These are phyloP conservation scores for Populus tremula DNA, from an alignment of 345 rosid genomes.

Conservation along the genomic window DNA sequence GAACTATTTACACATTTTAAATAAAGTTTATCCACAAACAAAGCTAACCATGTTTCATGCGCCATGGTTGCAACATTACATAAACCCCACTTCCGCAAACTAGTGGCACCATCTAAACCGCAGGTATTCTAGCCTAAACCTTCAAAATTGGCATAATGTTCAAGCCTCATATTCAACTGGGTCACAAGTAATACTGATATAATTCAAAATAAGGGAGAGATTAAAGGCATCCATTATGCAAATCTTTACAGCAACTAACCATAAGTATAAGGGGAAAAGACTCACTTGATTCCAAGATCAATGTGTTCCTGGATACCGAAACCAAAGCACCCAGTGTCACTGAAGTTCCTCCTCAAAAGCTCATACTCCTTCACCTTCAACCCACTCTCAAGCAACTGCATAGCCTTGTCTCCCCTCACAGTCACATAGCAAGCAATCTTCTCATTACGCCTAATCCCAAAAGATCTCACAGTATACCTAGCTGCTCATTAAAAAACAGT, in stretches of 20 bases:
- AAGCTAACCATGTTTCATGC: too few relatives aligned
- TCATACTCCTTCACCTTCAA: conserved; percentile 96
- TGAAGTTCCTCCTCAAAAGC: conserved; percentile 85
- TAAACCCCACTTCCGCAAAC: too few relatives aligned
- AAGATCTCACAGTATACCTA: conserved; percentile 94
- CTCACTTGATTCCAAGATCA: conserved; percentile 91
- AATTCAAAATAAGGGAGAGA: too few relatives aligned
- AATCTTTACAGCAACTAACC: neutral
- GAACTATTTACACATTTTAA: too few relatives aligned
- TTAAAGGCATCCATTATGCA: too few relatives aligned
- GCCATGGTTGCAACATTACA: too few relatives aligned
- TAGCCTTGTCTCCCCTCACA: conserved; percentile 95
- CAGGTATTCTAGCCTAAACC: too few relatives aligned
- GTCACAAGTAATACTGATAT: too few relatives aligned
- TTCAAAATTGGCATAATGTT: too few relatives aligned
- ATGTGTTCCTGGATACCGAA: conserved; percentile 98
- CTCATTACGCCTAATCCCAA: conserved; percentile 92
- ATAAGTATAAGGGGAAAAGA: neutral
- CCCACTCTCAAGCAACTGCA: conserved; percentile 96
- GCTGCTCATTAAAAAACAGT: conserved; percentile 39
- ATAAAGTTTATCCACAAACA: too few relatives aligned
- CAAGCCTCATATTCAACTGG: too few relatives aligned
- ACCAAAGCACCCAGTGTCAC: conserved; percentile 95
- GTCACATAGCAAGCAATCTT: conserved; percentile 97
- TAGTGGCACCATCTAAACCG: too few relatives aligned